Conservation (phyloP, 192 early-diverging fungal species). For the Podila epicladia region DNA sequence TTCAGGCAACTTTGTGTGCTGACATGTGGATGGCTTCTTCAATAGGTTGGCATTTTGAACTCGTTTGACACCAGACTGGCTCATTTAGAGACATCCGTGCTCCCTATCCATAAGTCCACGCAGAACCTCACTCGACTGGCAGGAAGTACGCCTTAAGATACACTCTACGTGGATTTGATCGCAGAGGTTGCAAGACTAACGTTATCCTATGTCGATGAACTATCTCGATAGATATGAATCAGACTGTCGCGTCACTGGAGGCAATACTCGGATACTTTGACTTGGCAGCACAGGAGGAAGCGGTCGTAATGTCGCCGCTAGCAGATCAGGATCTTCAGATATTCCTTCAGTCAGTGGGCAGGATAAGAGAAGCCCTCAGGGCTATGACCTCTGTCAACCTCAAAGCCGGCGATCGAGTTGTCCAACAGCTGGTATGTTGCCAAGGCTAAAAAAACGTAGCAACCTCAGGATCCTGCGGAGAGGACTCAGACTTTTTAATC, state of each 20-base stretch:
- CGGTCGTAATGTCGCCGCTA: slow-evolving; percentile 72
- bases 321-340: slow-evolving; percentile 19
- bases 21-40: neutral
- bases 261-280: slow-evolving; percentile 75
- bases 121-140: slow-evolving; percentile 75
- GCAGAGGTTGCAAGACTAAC: neutral
- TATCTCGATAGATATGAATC: slow-evolving; percentile 68
- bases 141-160: slow-evolving; percentile 65
- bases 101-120: slow-evolving; percentile 84
- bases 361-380: slow-evolving; percentile 44
- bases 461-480: neutral
- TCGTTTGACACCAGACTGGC: slow-evolving; percentile 80
- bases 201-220: neutral
- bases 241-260: slow-evolving; percentile 66
- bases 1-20: neutral
- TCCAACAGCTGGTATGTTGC: slow-evolving; percentile 33
- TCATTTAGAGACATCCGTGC: slow-evolving; percentile 76
- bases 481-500: neutral
- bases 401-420: slow-evolving; percentile 44
- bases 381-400: slow-evolving; percentile 46
- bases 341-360: slow-evolving; percentile 35
- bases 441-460: neutral
- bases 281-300: slow-evolving; percentile 72
- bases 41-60: slow-evolving; percentile 72
- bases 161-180: neutral